Percentiles rank a stretch among this genome's conserved stretches.
Conservation (phyloP, 495 filamentous ascomycete genomes). For the Astrothelium macrocarpum region DNA sequence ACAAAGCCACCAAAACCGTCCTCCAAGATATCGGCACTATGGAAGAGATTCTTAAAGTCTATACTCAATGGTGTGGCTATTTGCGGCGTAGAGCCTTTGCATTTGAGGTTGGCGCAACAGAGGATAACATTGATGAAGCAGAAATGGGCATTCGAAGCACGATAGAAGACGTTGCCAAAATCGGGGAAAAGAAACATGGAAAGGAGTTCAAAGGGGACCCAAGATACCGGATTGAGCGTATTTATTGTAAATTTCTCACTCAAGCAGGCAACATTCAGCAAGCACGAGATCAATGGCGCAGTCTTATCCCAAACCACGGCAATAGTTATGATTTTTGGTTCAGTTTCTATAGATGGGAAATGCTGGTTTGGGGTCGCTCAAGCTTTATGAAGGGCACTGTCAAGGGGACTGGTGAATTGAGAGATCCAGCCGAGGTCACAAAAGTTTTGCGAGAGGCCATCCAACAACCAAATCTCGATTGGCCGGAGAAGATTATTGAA, state of each 20-base stretch:
- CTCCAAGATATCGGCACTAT: slow-evolving; percentile 66
- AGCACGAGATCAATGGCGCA: slow-evolving; percentile 65
- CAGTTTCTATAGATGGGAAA: slow-evolving; percentile 82
- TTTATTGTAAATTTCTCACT: slow-evolving; percentile 81
- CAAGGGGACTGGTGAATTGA: slow-evolving; percentile 25
- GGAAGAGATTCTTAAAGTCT: slow-evolving; percentile 78
- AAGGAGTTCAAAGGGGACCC: slow-evolving; percentile 74
- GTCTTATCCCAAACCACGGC: slow-evolving; percentile 55
- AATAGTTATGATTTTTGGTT: slow-evolving; percentile 89
- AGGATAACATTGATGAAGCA: slow-evolving; percentile 83
- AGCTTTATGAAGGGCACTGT: slow-evolving; percentile 3
- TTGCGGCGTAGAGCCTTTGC: slow-evolving; percentile 74
- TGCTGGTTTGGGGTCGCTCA: slow-evolving; percentile 50
- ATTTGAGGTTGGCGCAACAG: slow-evolving; percentile 51
- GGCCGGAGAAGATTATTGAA: slow-evolving; percentile 82
- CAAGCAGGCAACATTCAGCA: slow-evolving; percentile 59
- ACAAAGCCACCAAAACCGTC: slow-evolving; percentile 75
- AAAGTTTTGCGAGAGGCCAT: slow-evolving; percentile 63
- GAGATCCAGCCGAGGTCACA: neutral
- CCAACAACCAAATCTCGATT: slow-evolving; percentile 62
- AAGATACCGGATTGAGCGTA: slow-evolving; percentile 75
- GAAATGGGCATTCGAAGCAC: slow-evolving; percentile 81
- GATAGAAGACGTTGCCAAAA: slow-evolving; percentile 68
- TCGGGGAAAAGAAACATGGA: slow-evolving; percentile 67
- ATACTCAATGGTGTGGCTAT: slow-evolving; percentile 87